Conservation (phyloP, 2,329 filamentous ascomycete genomes). For the Sporothrix brasiliensis region DNA sequence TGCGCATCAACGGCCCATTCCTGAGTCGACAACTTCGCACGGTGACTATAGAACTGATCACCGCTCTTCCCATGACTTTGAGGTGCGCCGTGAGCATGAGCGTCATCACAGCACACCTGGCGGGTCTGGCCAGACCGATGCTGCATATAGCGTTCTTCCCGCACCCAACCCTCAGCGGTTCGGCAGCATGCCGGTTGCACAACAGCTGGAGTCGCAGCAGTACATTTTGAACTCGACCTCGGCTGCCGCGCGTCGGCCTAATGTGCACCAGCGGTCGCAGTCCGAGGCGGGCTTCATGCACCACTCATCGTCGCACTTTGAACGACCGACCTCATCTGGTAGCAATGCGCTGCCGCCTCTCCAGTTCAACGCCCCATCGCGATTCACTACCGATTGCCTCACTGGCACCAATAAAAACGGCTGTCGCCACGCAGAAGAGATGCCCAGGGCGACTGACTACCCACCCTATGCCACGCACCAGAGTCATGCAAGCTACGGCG, state of each 20-base stretch:
- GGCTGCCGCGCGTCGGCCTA: conserved; percentile 2
- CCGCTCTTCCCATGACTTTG: conserved; percentile 8
- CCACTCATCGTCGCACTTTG: conserved; percentile 9
- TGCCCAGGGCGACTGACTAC: neutral
- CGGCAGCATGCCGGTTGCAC: conserved; percentile 18
- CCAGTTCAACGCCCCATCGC: neutral
- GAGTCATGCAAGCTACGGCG: neutral
- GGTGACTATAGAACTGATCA: neutral
- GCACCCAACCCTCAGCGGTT: conserved; percentile 29
- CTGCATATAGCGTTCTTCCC: conserved; percentile 25
- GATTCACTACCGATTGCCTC: neutral
- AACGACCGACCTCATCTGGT: conserved; percentile 27
- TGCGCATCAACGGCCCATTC: neutral
- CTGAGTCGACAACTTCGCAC: neutral
- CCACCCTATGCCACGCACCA: neutral
- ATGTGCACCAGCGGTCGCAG: conserved; percentile 36
- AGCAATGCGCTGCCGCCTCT: neutral
- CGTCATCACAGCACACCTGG: conserved; percentile 9
- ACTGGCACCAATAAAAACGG: neutral
- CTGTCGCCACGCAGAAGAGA: neutral
- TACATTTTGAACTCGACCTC: conserved; percentile 25
- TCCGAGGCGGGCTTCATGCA: conserved; percentile 33
- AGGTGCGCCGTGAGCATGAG: conserved; percentile 1
- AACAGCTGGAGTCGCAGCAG: conserved; percentile 28
- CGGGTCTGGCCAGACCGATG: neutral